Evolutionary conservation across 768 basidiomycete species (phyloP).

Genomic region (Hericium alpestre): DNA sequence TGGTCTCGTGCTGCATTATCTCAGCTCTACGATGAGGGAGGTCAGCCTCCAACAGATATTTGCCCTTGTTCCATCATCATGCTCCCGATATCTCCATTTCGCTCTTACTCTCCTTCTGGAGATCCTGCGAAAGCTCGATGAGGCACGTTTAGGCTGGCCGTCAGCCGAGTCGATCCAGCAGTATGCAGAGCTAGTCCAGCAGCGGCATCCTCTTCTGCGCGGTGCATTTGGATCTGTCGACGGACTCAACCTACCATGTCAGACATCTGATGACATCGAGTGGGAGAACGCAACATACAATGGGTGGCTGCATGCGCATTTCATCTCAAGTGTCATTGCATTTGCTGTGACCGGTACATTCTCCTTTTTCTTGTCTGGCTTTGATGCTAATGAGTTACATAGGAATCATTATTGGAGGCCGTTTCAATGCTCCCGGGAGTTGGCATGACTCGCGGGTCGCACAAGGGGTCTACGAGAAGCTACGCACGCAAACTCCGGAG

Average conservation of each 20-base stretch:
- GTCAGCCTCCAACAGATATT: conserved; percentile 32
- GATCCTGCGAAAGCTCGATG: conserved; percentile 8
- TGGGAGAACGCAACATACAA: conserved; percentile 1
- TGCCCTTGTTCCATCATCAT: conserved; percentile 27
- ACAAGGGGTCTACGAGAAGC: conserved; percentile 26
- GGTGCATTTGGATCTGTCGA: not conserved
- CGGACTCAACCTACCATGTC: conserved; percentile 1
- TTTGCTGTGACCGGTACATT: conserved; percentile 16
- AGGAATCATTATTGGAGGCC: conserved; percentile 27
- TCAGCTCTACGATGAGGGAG: conserved; percentile 30
- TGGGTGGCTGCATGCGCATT: conserved; percentile 1
- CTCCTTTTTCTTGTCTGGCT: not conserved
- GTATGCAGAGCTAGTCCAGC: not conserved
- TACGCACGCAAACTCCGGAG: conserved; percentile 25
- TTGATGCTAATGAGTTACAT: not conserved
- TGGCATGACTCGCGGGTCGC: conserved; percentile 40
- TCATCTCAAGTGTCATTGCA: not conserved
- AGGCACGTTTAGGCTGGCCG: not conserved
- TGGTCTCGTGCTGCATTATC: conserved; percentile 30
- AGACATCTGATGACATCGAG: not conserved
- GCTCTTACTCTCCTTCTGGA: conserved; percentile 21
- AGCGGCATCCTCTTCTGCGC: not conserved
- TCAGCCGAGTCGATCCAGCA: not conserved
- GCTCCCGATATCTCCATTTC: conserved; percentile 26
- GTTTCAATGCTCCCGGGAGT: conserved; percentile 33